These are phyloP conservation scores for Schwanniomyces polymorphus DNA, from an alignment of 805 yeast species.

Conservation along the genomic window DNA sequence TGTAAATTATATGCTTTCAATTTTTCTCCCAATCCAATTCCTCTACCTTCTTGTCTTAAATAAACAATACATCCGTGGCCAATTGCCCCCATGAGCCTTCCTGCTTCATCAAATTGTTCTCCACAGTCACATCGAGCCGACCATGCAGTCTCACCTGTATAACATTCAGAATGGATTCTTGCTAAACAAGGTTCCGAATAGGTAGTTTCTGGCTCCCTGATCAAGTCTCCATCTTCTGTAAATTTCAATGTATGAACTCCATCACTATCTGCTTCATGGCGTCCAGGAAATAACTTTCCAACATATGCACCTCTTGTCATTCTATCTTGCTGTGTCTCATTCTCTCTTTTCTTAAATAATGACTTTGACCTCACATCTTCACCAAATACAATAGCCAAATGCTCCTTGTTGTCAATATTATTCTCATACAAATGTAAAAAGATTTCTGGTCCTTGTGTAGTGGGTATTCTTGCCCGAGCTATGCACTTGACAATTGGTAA, in stretches of 20 bases:
- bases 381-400: constrained; percentile 95
- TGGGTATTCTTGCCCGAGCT: constrained; percentile 95
- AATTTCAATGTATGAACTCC: constrained; percentile 24
- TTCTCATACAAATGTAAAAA: constrained; percentile 88
- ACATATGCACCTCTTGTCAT: constrained; percentile 99
- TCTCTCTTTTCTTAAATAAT: constrained; percentile 57
- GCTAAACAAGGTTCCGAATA: constrained; percentile 57
- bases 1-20: constrained; percentile 95
- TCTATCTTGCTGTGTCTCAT: constrained; percentile 86
- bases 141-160: constrained; percentile 99
- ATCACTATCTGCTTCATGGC: constrained; percentile 67
- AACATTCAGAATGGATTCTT: constrained; percentile 95
- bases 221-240: constrained; percentile 31
- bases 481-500: constrained; percentile 83
- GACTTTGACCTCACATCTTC: constrained; percentile 81
- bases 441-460: constrained; percentile 92
- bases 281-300: constrained; percentile 87
- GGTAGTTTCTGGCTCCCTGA: constrained; percentile 27
- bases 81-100: constrained; percentile 79
- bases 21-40: constrained; percentile 97
- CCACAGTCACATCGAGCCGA: constrained; percentile 99
- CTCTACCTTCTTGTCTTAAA: constrained; percentile 96
- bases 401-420: constrained; percentile 87
- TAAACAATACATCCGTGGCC: constrained; percentile 96
- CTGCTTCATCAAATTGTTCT: constrained; percentile 98